phyloP scores from a whole-genome alignment of 2,329 filamentous ascomycete species.

The Exophiala alcalophila region DNA sequence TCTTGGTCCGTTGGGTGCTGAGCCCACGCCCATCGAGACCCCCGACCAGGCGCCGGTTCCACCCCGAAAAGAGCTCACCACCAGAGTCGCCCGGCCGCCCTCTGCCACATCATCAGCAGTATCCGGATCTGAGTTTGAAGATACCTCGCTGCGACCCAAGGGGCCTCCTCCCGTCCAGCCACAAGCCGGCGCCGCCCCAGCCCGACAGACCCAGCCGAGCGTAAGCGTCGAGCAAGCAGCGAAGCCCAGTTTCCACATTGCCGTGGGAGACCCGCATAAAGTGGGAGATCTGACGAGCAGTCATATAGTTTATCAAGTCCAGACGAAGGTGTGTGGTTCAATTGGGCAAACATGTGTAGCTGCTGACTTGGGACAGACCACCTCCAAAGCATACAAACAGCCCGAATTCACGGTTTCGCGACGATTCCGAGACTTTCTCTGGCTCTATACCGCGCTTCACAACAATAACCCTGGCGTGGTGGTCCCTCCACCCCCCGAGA shows the following conservation, averaged over 20 bases:
- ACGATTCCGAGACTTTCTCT: constrained; percentile 93
- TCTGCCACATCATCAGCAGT: constrained; percentile 49
- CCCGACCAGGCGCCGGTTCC: constrained; percentile 56
- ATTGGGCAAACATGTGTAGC: constrained; percentile 3
- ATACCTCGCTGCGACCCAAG: constrained; percentile 63
- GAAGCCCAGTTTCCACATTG: constrained; percentile 86
- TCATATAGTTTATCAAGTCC: constrained; percentile 95
- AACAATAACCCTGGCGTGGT: constrained; percentile 93
- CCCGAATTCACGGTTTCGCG: constrained; percentile 90
- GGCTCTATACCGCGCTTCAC: constrained; percentile 94
- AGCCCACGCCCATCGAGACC: constrained; percentile 31
- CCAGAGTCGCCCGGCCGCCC: constrained; percentile 32
- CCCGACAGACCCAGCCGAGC: constrained; percentile 65
- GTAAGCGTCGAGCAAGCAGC: constrained; percentile 89
- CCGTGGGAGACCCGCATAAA: constrained; percentile 94
- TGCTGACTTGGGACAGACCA: constrained; percentile 61
- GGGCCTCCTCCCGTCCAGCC: constrained; percentile 59
- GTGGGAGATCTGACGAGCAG: constrained; percentile 95
- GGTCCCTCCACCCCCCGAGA: constrained; percentile 92
- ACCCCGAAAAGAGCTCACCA: constrained; percentile 56
- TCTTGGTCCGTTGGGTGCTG: constrained; percentile 56
- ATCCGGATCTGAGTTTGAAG: constrained; percentile 70
- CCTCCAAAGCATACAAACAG: constrained; percentile 91
- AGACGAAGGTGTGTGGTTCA: constrained; percentile 68
- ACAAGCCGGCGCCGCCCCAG: constrained; percentile 42